Conservation (phyloP, 2,329 filamentous ascomycete species). For the Colletotrichum theobromicola region DNA sequence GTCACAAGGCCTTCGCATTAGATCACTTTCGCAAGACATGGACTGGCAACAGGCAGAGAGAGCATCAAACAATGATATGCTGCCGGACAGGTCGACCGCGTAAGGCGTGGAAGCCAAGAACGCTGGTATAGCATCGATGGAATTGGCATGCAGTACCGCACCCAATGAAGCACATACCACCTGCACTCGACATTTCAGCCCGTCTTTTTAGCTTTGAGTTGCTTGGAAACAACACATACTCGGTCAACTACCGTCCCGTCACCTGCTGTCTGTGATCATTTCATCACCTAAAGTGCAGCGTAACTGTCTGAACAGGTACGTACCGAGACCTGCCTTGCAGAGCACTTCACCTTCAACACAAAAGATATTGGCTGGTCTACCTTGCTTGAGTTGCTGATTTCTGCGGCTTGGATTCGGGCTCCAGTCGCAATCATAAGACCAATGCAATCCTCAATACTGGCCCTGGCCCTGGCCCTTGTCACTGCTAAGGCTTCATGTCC, state of each 20-base stretch:
- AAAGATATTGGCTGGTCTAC: neutral
- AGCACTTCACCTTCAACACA: neutral
- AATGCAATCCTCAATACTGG: neutral
- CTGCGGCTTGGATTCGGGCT: neutral
- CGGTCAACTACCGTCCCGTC: conserved; percentile 9
- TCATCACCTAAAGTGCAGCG: neutral
- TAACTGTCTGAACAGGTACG: neutral
- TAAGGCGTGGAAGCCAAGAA: conserved; percentile 1
- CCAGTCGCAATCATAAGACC: neutral
- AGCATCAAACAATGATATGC: neutral
- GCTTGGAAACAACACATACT: neutral
- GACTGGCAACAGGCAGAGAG: neutral
- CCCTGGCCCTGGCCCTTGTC: neutral
- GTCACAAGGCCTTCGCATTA: neutral
- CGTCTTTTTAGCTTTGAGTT: neutral
- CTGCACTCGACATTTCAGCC: neutral
- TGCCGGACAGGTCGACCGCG: neutral
- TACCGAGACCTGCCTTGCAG: neutral
- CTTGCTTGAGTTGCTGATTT: neutral
- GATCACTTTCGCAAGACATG: neutral
- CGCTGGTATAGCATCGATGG: neutral
- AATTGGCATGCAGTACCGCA: neutral
- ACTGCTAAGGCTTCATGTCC: neutral
- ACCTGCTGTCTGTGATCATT: neutral
- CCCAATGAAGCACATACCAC: neutral